Evolutionary conservation across 1,139 yeast species (phyloP).

Genomic region (Blastobotrys arbuscula): DNA sequence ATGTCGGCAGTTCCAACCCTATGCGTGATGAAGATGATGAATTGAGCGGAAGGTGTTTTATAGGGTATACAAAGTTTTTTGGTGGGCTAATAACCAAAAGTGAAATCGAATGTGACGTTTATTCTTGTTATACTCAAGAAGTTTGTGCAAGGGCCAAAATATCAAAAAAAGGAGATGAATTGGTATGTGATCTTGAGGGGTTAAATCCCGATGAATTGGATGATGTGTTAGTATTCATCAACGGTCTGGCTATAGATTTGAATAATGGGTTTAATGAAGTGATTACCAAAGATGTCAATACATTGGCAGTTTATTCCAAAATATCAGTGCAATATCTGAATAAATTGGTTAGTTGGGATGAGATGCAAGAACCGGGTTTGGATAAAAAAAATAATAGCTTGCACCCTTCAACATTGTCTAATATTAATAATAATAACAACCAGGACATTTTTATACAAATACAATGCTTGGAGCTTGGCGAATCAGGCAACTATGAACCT

Average conservation of each 20-base stretch:
- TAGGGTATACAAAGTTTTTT: not conserved
- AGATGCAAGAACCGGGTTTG: conserved; percentile 27
- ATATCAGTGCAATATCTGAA: conserved; percentile 23
- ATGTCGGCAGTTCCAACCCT: not conserved
- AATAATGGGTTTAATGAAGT: not conserved
- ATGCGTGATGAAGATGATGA: not conserved
- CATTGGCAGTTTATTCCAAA: not conserved
- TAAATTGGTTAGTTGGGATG: conserved; percentile 31
- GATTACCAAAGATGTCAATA: not conserved
- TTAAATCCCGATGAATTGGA: conserved; percentile 14
- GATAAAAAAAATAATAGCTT: not conserved
- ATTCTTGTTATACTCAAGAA: conserved; percentile 15
- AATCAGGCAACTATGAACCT: conserved; percentile 25
- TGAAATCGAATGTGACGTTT: not conserved
- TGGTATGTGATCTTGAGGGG: conserved; percentile 1
- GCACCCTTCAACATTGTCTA: not conserved
- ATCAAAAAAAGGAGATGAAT: not conserved
- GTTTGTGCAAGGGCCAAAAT: not conserved
- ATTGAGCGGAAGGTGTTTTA: not conserved
- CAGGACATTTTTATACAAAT: conserved; percentile 8
- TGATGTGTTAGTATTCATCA: conserved; percentile 8
- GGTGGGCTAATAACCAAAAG: not conserved
- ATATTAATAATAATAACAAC: not conserved
- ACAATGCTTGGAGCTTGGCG: conserved; percentile 24
- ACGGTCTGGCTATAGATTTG: not conserved